phyloP scores from a whole-genome alignment of 2,329 filamentous ascomycete species.

The Fusarium albosuccineum region DNA sequence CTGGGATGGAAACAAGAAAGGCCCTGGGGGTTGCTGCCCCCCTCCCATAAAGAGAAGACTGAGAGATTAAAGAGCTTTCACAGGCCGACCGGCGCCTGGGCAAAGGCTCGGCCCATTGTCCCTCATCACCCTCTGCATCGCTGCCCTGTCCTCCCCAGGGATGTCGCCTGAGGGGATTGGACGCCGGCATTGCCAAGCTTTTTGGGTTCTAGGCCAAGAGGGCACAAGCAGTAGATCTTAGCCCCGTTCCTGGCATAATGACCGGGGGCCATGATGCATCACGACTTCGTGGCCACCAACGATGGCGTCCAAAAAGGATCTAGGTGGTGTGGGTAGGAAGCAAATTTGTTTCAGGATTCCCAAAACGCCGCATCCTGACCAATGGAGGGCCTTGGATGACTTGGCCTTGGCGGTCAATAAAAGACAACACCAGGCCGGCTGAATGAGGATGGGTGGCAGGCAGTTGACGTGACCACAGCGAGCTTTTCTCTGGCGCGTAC shows the following conservation, averaged over 20 bases:
- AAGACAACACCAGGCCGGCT: slow-evolving; percentile 15
- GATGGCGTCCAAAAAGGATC: slow-evolving; percentile 16
- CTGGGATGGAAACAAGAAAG: slow-evolving; percentile 4
- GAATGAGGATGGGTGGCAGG: slow-evolving; percentile 12
- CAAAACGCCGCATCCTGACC: slow-evolving; percentile 14
- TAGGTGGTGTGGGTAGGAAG: slow-evolving; percentile 23
- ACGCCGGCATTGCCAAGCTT: slow-evolving; percentile 27
- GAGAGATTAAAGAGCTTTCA: slow-evolving; percentile 36
- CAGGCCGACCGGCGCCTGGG: slow-evolving; percentile 6
- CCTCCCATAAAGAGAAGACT: slow-evolving; percentile 8
- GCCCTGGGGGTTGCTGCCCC: background rate
- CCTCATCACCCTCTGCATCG: slow-evolving; percentile 4
- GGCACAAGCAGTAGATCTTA: slow-evolving; percentile 39
- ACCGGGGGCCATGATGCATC: slow-evolving; percentile 14
- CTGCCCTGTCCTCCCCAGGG: background rate
- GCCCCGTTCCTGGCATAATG: slow-evolving; percentile 32
- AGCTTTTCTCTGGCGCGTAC: slow-evolving; percentile 34
- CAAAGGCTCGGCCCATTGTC: slow-evolving; percentile 19
- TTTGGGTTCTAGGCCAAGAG: slow-evolving; percentile 14
- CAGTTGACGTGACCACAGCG: slow-evolving; percentile 25
- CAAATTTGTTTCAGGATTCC: slow-evolving; percentile 37
- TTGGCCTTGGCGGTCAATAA: slow-evolving; percentile 16
- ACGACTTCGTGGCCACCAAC: background rate
- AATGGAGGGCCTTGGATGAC: slow-evolving; percentile 27
- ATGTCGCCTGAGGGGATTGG: slow-evolving; percentile 13